phyloP scores from a whole-genome alignment of 768 basidiomycete genomes.

The Russula olivacea region DNA sequence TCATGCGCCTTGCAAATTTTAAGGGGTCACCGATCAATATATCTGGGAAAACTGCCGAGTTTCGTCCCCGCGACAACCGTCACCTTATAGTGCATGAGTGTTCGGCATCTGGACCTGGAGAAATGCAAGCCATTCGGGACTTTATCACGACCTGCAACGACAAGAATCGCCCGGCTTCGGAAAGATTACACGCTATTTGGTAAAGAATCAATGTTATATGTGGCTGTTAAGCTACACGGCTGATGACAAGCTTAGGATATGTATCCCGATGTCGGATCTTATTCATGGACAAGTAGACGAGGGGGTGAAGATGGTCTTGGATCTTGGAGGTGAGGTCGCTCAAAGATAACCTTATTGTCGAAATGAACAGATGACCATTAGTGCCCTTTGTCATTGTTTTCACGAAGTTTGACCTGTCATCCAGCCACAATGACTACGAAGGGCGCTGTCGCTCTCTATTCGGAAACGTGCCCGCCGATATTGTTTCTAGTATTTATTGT shows the following conservation, averaged over 20 bases:
- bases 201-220: neutral
- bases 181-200: conserved; percentile 17
- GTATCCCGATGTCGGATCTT: conserved; percentile 2
- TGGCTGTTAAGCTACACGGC: neutral
- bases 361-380: neutral
- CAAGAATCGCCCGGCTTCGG: neutral
- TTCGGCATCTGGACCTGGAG: neutral
- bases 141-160: neutral
- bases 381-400: conserved; percentile 8
- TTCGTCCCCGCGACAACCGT: neutral
- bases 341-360: too few relatives aligned
- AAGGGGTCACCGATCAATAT: neutral
- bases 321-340: neutral
- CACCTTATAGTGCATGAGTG: neutral
- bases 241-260: conserved; percentile 9
- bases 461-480: neutral
- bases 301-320: neutral
- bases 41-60: neutral
- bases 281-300: neutral
- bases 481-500: conserved; percentile 9
- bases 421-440: neutral
- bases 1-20: neutral
- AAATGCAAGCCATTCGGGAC: neutral
- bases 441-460: neutral
- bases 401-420: conserved; percentile 4